Evolutionary conservation across 345 rosid species (phyloP), one percentile per base, ranked within the genome.

Genomic region (Turritis glabra): DNA sequence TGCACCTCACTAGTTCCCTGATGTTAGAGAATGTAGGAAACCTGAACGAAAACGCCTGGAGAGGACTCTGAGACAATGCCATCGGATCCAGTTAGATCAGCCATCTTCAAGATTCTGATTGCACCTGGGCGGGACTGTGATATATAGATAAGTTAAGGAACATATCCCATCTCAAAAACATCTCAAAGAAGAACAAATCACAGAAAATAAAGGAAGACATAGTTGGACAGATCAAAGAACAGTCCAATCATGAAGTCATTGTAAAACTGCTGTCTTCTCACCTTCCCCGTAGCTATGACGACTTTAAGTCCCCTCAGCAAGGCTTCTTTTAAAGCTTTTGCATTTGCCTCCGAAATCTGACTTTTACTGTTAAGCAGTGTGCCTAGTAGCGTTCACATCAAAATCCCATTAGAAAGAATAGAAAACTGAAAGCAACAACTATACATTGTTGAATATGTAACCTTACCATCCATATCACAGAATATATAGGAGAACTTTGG

Each of bases 391-490:
- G 68, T 66, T 78, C 64, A 74, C 55, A 71, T 64, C 53, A 30
- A 35, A 46, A 57, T 52, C 47, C 23, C 26, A 56, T 80, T 13
- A 80, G 74, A 77, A 23, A 37, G 17, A 55, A 64, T 33, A 19
- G 56, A 29, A 8, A 51, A 52, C 74, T 32, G 58, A 60, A 19
- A 74, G 58, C 44, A 50, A 51, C 37, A 76, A 40, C 37, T 50
- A 67, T 64, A 30, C 37, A 14, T 23, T 70, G 69, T 38, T 56
- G 44, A 64, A 64, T 26, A 64, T 17, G 54, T 48, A 56, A 64
- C 47, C 90, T 77, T 77, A 95, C 99, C 99, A 88, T 95, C 98
- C 97, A 92, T 87, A 79, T 95, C 99, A 56, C 96, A 95, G 86
- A 95, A 95, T 88, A 95, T 85, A 75, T 92, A 92, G 63, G 87